These are phyloP conservation scores for Coemansia sp. DNA, from an alignment of 371 early-diverging fungal genomes.

Conservation along the genomic window DNA sequence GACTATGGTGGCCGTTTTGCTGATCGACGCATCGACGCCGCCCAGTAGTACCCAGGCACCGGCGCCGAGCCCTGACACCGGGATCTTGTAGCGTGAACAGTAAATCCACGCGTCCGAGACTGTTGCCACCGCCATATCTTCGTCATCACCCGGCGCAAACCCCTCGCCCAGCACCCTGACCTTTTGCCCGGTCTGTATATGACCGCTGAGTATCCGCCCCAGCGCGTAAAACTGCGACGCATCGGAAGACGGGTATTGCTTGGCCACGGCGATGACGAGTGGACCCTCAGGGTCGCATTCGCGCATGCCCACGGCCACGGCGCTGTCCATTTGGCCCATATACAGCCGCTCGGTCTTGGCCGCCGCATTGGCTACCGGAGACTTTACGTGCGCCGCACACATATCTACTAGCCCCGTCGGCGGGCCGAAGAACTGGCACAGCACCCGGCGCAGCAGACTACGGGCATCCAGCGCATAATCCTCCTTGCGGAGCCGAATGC, in stretches of 20 bases:
- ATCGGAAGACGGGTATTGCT: slow-evolving; percentile 84
- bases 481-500: slow-evolving; percentile 78
- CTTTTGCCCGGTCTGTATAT: slow-evolving; percentile 69
- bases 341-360: slow-evolving; percentile 71
- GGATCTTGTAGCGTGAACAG: slow-evolving; percentile 85
- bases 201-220: slow-evolving; percentile 92
- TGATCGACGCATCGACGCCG: slow-evolving; percentile 89
- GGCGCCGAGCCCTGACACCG: slow-evolving; percentile 73
- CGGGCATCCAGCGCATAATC: slow-evolving; percentile 81
- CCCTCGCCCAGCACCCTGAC: slow-evolving; percentile 92
- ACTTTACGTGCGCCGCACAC: slow-evolving; percentile 76
- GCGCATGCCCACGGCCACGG: slow-evolving; percentile 71
- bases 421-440: slow-evolving; percentile 89
- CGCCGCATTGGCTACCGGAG: slow-evolving; percentile 76
- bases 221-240: slow-evolving; percentile 84
- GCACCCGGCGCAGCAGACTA: slow-evolving; percentile 75
- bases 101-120: slow-evolving; percentile 76
- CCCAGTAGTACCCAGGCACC: slow-evolving; percentile 92
- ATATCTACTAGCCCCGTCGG: slow-evolving; percentile 89
- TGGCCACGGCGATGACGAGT: slow-evolving; percentile 87
- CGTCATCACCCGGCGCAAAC: slow-evolving; percentile 90
- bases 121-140: slow-evolving; percentile 87
- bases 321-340: slow-evolving; percentile 71
- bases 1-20: slow-evolving; percentile 91
- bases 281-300: slow-evolving; percentile 87